Base-by-base conservation (phyloP, 2,329 filamentous ascomycete species). In the Hypoxylon sp. region DNA sequence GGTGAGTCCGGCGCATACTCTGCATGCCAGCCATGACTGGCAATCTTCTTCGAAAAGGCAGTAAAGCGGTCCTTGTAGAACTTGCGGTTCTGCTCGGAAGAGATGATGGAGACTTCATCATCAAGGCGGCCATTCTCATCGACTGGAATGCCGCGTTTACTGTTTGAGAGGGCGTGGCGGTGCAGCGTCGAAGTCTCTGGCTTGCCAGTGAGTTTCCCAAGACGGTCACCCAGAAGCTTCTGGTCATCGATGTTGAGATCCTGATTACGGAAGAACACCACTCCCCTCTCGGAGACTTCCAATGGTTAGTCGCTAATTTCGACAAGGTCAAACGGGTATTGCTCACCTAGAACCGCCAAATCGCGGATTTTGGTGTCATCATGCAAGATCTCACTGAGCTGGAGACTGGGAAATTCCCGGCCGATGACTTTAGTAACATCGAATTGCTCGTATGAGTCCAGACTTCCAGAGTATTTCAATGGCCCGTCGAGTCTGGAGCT, bases 41-140 rank as follows among this genome's bases (percentile, higher is more conserved):
- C 84, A 15, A 68, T 64, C 54, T 67, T 70, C 62, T 68, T 70
- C 17, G 62, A 68, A 58, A 46, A 65, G 24, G 57, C 59, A n/a
- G 59, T 52, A 58, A 83, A 83, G 21, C 83, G 80, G 71, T 81
- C 83, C 48, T 84, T 83, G 70, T 85, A 84, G 71, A 82, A 86
- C 75, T 86, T 86, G 79, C 86, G 84, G 74, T 86, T 82, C 80
- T 86, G 84, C 75, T 86, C 83, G 55, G 83, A 84, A 61, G 83
- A 86, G 75, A 89, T 88, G 59, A 88, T 84, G 60, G 82, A 85
- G 69, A 89, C 84, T 74, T 89, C 82, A 72, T 87, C 85, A 37
- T 85, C 84, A 0, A 86, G 79, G 71, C 88, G 84, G 62, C 82
- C 84, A 19, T 81, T 82, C 68, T 85, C 83, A 66, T 87, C 84